phyloP scores from a whole-genome alignment of 2,329 filamentous ascomycete species.

The Fusarium nisikadoi region DNA sequence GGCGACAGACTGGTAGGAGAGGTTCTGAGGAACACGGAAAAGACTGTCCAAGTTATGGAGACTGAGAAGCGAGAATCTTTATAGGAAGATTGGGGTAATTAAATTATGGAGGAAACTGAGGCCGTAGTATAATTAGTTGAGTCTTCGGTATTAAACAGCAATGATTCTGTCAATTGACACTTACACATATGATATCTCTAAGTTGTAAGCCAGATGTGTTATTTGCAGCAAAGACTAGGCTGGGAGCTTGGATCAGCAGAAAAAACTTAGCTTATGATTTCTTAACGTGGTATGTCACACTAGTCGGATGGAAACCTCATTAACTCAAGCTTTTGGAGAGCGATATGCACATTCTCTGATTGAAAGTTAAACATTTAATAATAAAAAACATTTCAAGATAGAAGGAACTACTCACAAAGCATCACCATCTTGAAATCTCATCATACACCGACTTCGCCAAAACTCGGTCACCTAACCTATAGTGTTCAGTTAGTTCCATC shows the following conservation, averaged over 20 bases:
- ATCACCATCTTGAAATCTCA: fast-evolving
- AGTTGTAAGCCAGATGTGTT: too few relatives aligned
- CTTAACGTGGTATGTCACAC: too few relatives aligned
- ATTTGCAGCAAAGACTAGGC: too few relatives aligned
- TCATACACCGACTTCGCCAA: fast-evolving
- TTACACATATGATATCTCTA: too few relatives aligned
- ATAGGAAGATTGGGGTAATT: fast-evolving
- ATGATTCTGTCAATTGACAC: background rate
- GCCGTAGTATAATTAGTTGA: background rate
- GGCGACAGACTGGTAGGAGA: constrained; percentile 13
- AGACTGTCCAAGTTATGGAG: constrained; percentile 3
- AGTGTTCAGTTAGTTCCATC: background rate
- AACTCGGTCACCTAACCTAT: fast-evolving
- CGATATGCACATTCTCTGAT: too few relatives aligned
- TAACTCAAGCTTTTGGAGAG: too few relatives aligned
- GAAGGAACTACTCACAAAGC: background rate
- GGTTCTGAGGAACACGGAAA: constrained; percentile 4
- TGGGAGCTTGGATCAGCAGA: too few relatives aligned
- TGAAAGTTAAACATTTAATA: too few relatives aligned
- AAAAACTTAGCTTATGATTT: too few relatives aligned
- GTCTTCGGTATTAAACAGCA: fast-evolving
- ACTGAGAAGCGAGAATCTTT: background rate
- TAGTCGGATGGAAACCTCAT: too few relatives aligned
- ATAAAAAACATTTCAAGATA: background rate
- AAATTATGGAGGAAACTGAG: fast-evolving